Evolutionary conservation across 2,329 filamentous ascomycete genomes (phyloP), one percentile per base, ranked within the genome.

Genomic region (Penicillium psychrosexuale): DNA sequence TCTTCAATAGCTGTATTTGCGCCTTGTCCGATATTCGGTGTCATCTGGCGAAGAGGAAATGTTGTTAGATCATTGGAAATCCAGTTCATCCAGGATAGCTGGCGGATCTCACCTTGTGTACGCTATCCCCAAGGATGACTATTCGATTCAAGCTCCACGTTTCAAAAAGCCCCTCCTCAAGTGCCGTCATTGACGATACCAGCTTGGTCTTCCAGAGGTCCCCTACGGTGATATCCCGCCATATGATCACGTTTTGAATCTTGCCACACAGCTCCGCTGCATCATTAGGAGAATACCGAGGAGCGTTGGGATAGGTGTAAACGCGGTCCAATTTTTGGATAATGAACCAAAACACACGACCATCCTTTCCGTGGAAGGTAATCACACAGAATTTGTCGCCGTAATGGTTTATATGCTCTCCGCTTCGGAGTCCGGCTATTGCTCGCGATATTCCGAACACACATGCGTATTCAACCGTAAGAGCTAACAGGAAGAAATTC

Each of bases 391-490:
- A 39, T 1, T 39, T 39, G 13, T 49, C 37, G 8, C 38, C 36
- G 8, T 31, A 49, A 5, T 12, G 17, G n/a, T 31, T 49, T 5
- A 40, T 40, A 30, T 65, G 62, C n/a, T 66, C 61, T 19, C 62
- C 59, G 0, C 37, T 37, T 31, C 53, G 28, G 5, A 65, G 49
- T 4, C 59, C 60, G 11, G 42, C n/a, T 5, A 62, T 52, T 6
- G 43, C 28, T 1, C 37, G 55, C 0, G 68, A 68, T 12, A 72
- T 67, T 5, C 70, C 70, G 27, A 69, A 69, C 11, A 73, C 50
- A 47, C 67, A 69, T 13, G 60, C 58, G 39, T 67, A 74, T 39
- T 69, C 62, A 7, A 65, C 61, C 11, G 42, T 61, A 15, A 57
- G 37, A 19, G 47, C 51, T 60, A n/a, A 17, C 3, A 3, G 3